Evolutionary conservation across 1,284 basidiomycete species (phyloP), one percentile per base, ranked within the genome.

Genomic region (Ceratobasidium sp.): DNA sequence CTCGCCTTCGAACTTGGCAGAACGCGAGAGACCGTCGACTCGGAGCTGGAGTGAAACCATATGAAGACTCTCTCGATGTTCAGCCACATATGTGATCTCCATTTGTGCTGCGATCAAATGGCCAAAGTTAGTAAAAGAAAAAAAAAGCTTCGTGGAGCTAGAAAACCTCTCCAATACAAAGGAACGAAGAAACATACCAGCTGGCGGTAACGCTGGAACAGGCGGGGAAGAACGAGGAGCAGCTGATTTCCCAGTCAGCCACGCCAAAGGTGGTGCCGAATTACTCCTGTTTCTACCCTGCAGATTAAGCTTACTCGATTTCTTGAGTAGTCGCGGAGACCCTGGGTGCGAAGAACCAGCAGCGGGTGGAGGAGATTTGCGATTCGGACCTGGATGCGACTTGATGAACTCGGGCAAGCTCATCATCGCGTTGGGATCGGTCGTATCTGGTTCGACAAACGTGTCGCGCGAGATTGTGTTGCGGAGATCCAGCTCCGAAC

Each of bases 51-150:
- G 88, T 54, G 94, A 87, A 26, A 96, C 88, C 76, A 92, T 91
- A 26, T 91, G 90, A 0, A 96, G 88, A 74, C 90, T 93, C 82
- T 96, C 94, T 83, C 96, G 94, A 82, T 94, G 89, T 83, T 96
- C 95, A 3, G 94, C 94, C 44, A 96, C 89, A 82, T 94, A 96
- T 20, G 87, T 84, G 13, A 94, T 87, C 59, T 91, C 88, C 57
- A 94, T 88, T 80, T 84, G 85, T 85, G 68, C 61, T 70, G 42
- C 77, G 9, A 78, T 26, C 56, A 64, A 50, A 57, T 54, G 57
- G n/a, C 80, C 23, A 80, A 82, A n/a, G n/a, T n/a, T n/a, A n/a
- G n/a, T n/a, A n/a, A n/a, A n/a, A n/a, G n/a, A n/a, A n/a, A n/a
- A n/a, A n/a, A n/a, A n/a, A n/a, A n/a, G n/a, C n/a, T n/a, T n/a